Evolutionary conservation across 139 green algal species (phyloP).

Genomic region (Auxenochlorella pyrenoidosa): DNA sequence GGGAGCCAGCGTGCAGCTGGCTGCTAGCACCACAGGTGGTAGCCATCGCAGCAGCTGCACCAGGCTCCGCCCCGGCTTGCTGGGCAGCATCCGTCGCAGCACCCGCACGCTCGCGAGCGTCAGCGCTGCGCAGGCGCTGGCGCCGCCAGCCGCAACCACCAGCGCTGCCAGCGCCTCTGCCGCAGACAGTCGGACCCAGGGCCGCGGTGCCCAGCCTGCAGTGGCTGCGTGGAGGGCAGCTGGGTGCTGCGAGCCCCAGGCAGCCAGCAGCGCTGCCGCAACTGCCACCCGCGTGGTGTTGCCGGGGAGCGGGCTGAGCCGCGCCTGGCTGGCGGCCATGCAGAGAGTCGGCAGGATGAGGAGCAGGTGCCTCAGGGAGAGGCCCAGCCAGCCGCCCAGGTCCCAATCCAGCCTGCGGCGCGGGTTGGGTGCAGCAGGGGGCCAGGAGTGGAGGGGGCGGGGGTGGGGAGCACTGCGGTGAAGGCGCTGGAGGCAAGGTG

Average conservation of each 20-base stretch:
- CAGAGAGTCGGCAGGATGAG: not conserved
- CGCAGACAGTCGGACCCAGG: not conserved
- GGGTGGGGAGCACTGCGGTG: not conserved
- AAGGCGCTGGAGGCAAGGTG: too few species aligned
- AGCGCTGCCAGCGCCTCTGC: slow-evolving; percentile 9
- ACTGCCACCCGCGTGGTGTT: not conserved
- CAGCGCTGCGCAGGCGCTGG: not conserved
- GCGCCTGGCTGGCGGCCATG: not conserved
- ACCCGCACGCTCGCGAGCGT: not conserved
- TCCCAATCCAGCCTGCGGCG: slow-evolving; percentile 23
- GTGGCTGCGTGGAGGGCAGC: not conserved
- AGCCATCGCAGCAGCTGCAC: not conserved
- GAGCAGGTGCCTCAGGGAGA: slow-evolving; percentile 25
- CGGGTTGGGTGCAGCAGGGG: not conserved
- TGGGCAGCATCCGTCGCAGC: not conserved
- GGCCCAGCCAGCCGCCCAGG: slow-evolving; percentile 23
- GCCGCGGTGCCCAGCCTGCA: not conserved
- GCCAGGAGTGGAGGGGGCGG: too few species aligned
- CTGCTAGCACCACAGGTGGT: not conserved
- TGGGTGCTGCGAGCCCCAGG: slow-evolving; percentile 12
- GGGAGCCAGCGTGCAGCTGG: not conserved
- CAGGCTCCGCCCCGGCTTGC: not conserved
- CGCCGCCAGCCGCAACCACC: not conserved
- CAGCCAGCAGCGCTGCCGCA: not conserved
- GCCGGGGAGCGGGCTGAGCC: slow-evolving; percentile 9